These are phyloP conservation scores for Russula olivacea DNA, from an alignment of 768 basidiomycete species.

Conservation along the genomic window DNA sequence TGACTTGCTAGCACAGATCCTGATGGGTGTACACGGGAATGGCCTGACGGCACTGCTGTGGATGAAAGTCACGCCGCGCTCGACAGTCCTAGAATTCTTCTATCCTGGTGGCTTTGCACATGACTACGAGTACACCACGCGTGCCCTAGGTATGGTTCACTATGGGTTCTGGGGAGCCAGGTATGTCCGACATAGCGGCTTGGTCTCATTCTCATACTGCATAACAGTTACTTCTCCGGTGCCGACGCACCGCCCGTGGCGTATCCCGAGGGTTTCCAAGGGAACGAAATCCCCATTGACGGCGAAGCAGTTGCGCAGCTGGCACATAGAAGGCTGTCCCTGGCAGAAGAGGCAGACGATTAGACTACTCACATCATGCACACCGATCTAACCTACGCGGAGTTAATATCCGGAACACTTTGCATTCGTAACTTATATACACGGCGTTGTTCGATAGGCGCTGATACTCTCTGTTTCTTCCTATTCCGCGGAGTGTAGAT, in stretches of 20 bases:
- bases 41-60: slow-evolving; percentile 83
- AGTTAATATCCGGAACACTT: neutral
- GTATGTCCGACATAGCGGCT: slow-evolving; percentile 36
- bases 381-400: slow-evolving; percentile 1
- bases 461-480: neutral
- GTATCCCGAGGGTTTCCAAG: slow-evolving; percentile 89
- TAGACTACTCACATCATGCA: slow-evolving; percentile 27
- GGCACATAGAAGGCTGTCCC: slow-evolving; percentile 50
- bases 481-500: neutral
- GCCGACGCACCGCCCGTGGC: slow-evolving; percentile 61
- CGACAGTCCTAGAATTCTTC: slow-evolving; percentile 93
- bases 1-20: slow-evolving; percentile 49
- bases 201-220: slow-evolving; percentile 4
- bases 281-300: slow-evolving; percentile 77
- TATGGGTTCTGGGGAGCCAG: slow-evolving; percentile 78
- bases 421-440: neutral
- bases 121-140: slow-evolving; percentile 77
- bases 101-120: slow-evolving; percentile 77
- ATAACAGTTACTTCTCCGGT: slow-evolving; percentile 59
- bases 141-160: slow-evolving; percentile 78
- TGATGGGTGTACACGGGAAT: slow-evolving; percentile 94
- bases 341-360: slow-evolving; percentile 58
- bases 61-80: slow-evolving; percentile 81
- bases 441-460: neutral
- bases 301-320: slow-evolving; percentile 59